Evolutionary conservation across 2,329 filamentous ascomycete species (phyloP).

Genomic region (Neofusicoccum laricinum): DNA sequence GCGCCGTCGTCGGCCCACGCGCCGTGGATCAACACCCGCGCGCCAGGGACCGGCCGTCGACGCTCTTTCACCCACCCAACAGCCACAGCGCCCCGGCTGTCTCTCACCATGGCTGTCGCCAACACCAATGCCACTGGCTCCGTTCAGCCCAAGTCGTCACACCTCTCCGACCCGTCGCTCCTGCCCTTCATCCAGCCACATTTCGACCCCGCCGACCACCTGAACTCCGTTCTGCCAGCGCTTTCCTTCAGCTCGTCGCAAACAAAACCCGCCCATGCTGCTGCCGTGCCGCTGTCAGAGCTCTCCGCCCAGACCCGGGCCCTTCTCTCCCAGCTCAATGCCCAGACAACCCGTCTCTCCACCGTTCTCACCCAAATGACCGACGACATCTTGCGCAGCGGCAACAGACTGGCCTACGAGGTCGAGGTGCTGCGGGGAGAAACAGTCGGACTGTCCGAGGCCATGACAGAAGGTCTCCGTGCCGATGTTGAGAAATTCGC

Average conservation of each 20-base stretch:
- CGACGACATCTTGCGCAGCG: constrained; percentile 89
- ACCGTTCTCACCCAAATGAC: constrained; percentile 82
- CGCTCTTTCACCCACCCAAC: background rate
- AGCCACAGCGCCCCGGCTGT: background rate
- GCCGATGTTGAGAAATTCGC: constrained; percentile 73
- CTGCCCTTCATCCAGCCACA: constrained; percentile 70
- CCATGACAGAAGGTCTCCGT: constrained; percentile 68
- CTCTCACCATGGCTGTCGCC: constrained; percentile 1
- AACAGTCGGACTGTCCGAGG: constrained; percentile 74
- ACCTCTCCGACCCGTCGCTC: constrained; percentile 70
- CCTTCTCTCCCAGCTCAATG: constrained; percentile 82
- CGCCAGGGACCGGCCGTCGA: too few relatives aligned
- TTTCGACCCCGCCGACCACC: constrained; percentile 82
- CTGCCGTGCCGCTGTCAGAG: constrained; percentile 64
- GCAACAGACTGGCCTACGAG: constrained; percentile 86
- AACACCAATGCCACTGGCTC: background rate
- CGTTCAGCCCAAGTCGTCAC: constrained; percentile 35
- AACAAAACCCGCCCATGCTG: constrained; percentile 36
- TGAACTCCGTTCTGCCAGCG: constrained; percentile 75
- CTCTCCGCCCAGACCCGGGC: constrained; percentile 78
- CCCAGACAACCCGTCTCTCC: constrained; percentile 80
- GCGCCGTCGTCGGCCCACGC: too few relatives aligned
- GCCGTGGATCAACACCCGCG: too few relatives aligned
- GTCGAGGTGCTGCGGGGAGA: constrained; percentile 92
- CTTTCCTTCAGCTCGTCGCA: constrained; percentile 50